These are phyloP conservation scores for Candida arabinofermentans DNA, from an alignment of 805 yeast species.

Conservation along the genomic window DNA sequence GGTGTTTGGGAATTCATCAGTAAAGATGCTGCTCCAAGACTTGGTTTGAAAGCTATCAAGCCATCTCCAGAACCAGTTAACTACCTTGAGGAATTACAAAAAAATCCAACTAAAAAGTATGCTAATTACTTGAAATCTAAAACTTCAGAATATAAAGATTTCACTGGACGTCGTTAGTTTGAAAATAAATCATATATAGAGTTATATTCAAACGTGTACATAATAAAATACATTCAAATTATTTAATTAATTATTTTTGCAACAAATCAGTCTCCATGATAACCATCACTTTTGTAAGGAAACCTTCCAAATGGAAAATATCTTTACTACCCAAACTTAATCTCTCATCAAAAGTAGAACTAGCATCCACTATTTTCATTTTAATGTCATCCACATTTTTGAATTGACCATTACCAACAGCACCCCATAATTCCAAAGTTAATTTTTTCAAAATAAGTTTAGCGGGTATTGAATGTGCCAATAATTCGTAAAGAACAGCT, in stretches of 20 bases:
- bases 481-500: slow-evolving; percentile 70
- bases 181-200: not conserved
- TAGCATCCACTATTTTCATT: slow-evolving; percentile 49
- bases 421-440: slow-evolving; percentile 31
- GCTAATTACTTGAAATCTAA: slow-evolving; percentile 49
- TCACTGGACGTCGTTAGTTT: slow-evolving; percentile 26
- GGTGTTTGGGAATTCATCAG: slow-evolving; percentile 86
- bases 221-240: slow-evolving; percentile 1
- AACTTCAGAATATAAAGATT: slow-evolving; percentile 45
- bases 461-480: slow-evolving; percentile 94
- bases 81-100: slow-evolving; percentile 48
- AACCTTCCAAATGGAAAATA: slow-evolving; percentile 93
- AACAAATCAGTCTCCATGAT: slow-evolving; percentile 43
- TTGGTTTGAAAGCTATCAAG: slow-evolving; percentile 58
- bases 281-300: slow-evolving; percentile 84
- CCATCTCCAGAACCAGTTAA: slow-evolving; percentile 42
- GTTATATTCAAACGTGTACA: not conserved
- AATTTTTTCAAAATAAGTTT: slow-evolving; percentile 67
- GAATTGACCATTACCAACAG: slow-evolving; percentile 18
- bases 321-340: slow-evolving; percentile 82
- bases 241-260: not conserved
- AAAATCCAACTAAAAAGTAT: slow-evolving; percentile 64
- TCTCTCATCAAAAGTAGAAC: slow-evolving; percentile 78
- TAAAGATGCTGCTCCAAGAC: slow-evolving; percentile 60
- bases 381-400: slow-evolving; percentile 29